These are phyloP conservation scores for Stephania japonica DNA, from an alignment of 164 flowering plant species.

Conservation along the genomic window DNA sequence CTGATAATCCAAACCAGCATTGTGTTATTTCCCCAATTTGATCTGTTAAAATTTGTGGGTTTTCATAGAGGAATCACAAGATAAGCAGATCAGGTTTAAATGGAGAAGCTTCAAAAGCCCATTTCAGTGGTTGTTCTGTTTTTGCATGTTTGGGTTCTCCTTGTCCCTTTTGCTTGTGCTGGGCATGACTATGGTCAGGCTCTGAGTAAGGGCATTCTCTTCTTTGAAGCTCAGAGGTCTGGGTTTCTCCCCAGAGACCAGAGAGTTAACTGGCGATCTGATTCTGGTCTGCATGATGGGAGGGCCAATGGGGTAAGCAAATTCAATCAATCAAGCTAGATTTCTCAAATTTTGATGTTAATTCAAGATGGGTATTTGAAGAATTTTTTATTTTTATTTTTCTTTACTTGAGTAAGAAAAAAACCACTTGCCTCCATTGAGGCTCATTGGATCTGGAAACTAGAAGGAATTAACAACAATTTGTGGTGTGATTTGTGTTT, in stretches of 20 bases:
- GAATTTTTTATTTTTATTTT: neutral
- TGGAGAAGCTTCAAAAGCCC: constrained; percentile 30
- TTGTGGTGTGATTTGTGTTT: neutral
- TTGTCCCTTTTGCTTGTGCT: constrained; percentile 42
- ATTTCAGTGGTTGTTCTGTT: constrained; percentile 29
- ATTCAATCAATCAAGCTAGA: neutral
- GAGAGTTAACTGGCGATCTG: constrained; percentile 80
- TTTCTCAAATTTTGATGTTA: neutral
- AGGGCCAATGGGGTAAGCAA: constrained; percentile 73
- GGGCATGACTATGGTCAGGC: constrained; percentile 87
- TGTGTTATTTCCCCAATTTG: constrained; percentile 14
- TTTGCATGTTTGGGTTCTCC: constrained; percentile 28
- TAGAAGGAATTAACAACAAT: neutral
- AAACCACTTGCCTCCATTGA: too few species aligned
- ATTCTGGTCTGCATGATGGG: constrained; percentile 87
- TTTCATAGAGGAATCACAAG: neutral
- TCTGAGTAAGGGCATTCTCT: constrained; percentile 76
- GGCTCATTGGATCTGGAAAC: neutral
- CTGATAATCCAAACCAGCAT: constrained; percentile 48
- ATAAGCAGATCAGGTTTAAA: neutral
- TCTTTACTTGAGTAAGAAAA: too few species aligned
- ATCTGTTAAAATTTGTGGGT: neutral
- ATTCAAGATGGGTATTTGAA: neutral
- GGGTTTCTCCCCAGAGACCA: constrained; percentile 80
- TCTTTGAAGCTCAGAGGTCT: constrained; percentile 97